phyloP scores from a whole-genome alignment of 352 stramenopile genomes.

The Pythium rhizo-oryzae region DNA sequence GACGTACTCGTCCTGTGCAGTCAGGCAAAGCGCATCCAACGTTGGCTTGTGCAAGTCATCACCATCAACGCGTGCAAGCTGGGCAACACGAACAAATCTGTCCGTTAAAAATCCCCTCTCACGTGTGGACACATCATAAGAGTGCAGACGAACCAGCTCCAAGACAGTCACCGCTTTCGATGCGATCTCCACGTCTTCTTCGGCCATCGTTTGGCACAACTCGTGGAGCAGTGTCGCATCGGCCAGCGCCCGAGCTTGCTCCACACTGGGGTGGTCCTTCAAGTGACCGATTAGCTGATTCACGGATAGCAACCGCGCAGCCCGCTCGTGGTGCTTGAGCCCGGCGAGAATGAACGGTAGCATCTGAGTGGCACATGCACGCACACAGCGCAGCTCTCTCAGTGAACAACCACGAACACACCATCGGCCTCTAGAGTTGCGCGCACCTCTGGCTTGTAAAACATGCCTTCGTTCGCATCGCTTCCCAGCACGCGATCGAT shows the following conservation, averaged over 20 bases:
- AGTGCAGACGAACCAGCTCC: constrained; percentile 42
- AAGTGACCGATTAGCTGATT: constrained; percentile 79
- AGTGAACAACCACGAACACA: not conserved
- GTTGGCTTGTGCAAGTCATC: constrained; percentile 49
- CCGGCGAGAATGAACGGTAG: constrained; percentile 74
- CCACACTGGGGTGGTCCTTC: constrained; percentile 45
- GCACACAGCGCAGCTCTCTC: not conserved
- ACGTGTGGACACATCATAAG: not conserved
- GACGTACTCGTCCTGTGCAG: constrained; percentile 22
- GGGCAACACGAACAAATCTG: not conserved
- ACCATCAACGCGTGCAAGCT: constrained; percentile 50
- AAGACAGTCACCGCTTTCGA: constrained; percentile 63
- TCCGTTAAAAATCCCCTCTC: not conserved
- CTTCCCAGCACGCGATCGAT: constrained; percentile 77
- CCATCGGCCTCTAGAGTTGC: not conserved
- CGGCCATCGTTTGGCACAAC: constrained; percentile 58
- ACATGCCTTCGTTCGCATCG: constrained; percentile 54
- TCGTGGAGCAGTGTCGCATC: constrained; percentile 52
- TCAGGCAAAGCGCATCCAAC: constrained; percentile 52
- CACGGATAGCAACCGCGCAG: constrained; percentile 60
- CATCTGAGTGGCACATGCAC: constrained; percentile 41
- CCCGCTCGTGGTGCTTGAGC: constrained; percentile 60
- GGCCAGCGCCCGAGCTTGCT: constrained; percentile 51
- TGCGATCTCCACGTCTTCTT: constrained; percentile 75
- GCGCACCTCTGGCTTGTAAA: constrained; percentile 72